Evolutionary conservation across 768 basidiomycete species (phyloP).

Genomic region (Tulasnella sp.): DNA sequence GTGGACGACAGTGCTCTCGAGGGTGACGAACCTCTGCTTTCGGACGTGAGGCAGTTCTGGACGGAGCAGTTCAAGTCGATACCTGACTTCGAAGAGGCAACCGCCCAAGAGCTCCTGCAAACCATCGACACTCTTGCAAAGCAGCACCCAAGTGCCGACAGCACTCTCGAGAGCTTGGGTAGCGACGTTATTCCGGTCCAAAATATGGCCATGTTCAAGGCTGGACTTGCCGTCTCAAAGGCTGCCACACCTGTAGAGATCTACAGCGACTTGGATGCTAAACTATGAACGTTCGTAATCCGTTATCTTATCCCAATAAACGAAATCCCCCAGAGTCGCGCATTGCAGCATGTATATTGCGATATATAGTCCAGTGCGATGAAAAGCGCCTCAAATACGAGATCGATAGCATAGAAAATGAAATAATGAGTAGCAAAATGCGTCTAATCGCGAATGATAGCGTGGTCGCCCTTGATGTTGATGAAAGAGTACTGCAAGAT

Average conservation of each 20-base stretch:
- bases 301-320: conserved; percentile 15
- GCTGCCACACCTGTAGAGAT: conserved; percentile 63
- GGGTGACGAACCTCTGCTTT: conserved; percentile 55
- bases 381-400: background rate
- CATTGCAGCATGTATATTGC: background rate
- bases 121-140: conserved; percentile 62
- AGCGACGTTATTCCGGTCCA: conserved; percentile 63
- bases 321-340: background rate
- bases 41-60: conserved; percentile 71
- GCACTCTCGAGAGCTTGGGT: conserved; percentile 48
- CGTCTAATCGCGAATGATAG: conserved; percentile 18
- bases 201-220: conserved; percentile 69
- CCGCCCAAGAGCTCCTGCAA: conserved; percentile 53
- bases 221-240: conserved; percentile 56
- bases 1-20: conserved; percentile 52
- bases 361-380: background rate
- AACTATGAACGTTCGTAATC: conserved; percentile 25
- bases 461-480: conserved; percentile 35
- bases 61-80: conserved; percentile 44
- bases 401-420: background rate
- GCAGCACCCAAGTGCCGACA: conserved; percentile 51
- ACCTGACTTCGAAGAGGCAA: conserved; percentile 47
- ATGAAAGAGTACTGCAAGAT: conserved; percentile 33
- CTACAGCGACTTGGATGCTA: conserved; percentile 35
- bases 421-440: background rate